Evolutionary conservation across 1,284 basidiomycete species (phyloP).

Genomic region (Sporisorium graminicola): DNA sequence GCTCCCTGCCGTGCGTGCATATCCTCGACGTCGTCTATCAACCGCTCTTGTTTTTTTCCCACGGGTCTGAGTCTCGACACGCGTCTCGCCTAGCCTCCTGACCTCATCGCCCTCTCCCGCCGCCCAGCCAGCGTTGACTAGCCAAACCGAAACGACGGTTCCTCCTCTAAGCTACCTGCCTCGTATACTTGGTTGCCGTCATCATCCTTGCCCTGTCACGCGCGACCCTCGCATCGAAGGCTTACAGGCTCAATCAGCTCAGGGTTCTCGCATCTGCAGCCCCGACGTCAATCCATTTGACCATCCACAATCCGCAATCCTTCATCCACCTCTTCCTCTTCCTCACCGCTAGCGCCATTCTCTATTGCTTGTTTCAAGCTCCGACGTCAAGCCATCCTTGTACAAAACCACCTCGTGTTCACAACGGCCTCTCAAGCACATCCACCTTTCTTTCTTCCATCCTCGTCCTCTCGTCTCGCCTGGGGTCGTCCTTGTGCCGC

Average conservation of each 20-base stretch:
- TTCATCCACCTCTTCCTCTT: neutral
- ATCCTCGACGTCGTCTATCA: too few species aligned
- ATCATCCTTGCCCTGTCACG: neutral
- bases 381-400: slow-evolving; percentile 14
- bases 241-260: slow-evolving; percentile 22
- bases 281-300: slow-evolving; percentile 35
- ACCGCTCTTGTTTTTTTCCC: too few species aligned
- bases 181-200: slow-evolving; percentile 11
- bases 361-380: slow-evolving; percentile 4
- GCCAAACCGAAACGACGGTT: neutral
- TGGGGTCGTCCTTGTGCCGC: slow-evolving; percentile 5
- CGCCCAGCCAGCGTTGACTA: neutral
- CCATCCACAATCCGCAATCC: neutral
- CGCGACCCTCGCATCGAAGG: slow-evolving; percentile 9
- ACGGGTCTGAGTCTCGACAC: neutral
- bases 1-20: too few species aligned
- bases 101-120: slow-evolving; percentile 20
- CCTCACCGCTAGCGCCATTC: too few species aligned
- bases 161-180: too few species aligned
- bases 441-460: slow-evolving; percentile 1
- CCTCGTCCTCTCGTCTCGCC: slow-evolving; percentile 6
- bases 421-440: neutral
- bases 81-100: slow-evolving; percentile 8
- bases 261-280: slow-evolving; percentile 4
- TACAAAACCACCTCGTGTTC: slow-evolving; percentile 34